A percentile compares a stretch with the other conserved stretches of the same genome.
Conservation (phyloP, 345 rosid genomes). For the Odontarrhena argentea region DNA sequence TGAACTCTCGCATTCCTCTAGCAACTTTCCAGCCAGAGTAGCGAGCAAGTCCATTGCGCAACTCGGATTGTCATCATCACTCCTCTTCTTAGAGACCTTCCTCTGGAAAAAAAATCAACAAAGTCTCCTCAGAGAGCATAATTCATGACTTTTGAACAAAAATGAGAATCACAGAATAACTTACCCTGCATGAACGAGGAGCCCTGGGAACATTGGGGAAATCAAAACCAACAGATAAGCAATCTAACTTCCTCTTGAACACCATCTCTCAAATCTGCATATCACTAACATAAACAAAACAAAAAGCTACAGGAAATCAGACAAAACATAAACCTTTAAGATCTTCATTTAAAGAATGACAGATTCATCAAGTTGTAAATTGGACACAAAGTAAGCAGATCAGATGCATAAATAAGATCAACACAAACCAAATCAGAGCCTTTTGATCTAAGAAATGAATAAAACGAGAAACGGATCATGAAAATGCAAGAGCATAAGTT, state of each 20-base stretch:
- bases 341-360: background rate
- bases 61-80: conserved; percentile 50
- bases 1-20: conserved; percentile 81
- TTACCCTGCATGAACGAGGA: conserved; percentile 91
- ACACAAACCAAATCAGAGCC: conserved; percentile 22
- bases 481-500: conserved; percentile 15
- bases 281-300: conserved; percentile 28
- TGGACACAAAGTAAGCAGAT: conserved; percentile 15
- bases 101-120: conserved; percentile 46
- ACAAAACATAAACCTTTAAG: conserved; percentile 34
- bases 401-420: conserved; percentile 26
- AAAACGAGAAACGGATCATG: conserved; percentile 12
- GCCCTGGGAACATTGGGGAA: conserved; percentile 65
- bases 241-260: conserved; percentile 70
- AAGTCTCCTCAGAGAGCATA: conserved; percentile 33
- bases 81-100: conserved; percentile 51
- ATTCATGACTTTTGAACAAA: conserved; percentile 18
- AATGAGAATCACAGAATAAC: conserved; percentile 1
- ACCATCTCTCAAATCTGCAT: conserved; percentile 71
- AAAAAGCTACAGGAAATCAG: conserved; percentile 10
- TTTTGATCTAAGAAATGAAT: background rate
- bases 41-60: conserved; percentile 91
- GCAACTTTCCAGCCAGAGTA: conserved; percentile 81
- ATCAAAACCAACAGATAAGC: conserved; percentile 61
- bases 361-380: background rate